Evolutionary conservation across 805 yeast genomes (phyloP).

Genomic region (Candida michaelii): DNA sequence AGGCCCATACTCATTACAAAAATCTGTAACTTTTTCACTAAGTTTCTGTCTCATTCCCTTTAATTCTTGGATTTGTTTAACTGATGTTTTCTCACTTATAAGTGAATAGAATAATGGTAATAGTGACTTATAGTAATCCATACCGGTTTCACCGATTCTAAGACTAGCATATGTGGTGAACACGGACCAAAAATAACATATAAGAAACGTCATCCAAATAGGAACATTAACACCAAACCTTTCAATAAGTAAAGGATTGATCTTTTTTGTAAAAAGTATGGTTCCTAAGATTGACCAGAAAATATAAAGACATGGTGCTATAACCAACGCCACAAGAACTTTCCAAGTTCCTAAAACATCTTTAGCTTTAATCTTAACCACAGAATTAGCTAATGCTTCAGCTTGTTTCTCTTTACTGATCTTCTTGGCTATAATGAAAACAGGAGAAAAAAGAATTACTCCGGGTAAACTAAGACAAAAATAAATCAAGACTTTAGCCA

Average conservation of each 20-base stretch:
- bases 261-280: background rate
- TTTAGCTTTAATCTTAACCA: constrained; percentile 40
- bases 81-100: constrained; percentile 27
- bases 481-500: constrained; percentile 28
- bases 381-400: constrained; percentile 38
- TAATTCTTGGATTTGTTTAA: constrained; percentile 32
- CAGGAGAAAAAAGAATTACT: constrained; percentile 37
- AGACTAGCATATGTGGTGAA: constrained; percentile 43
- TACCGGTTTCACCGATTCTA: constrained; percentile 42
- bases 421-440: constrained; percentile 32
- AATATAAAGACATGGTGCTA: constrained; percentile 41
- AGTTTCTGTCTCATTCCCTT: constrained; percentile 27
- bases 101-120: constrained; percentile 36
- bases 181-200: constrained; percentile 36
- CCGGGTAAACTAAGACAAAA: constrained; percentile 40
- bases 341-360: constrained; percentile 47
- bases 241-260: background rate
- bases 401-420: constrained; percentile 36
- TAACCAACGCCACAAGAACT: constrained; percentile 39
- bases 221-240: constrained; percentile 10
- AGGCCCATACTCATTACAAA: constrained; percentile 40
- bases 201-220: constrained; percentile 21
- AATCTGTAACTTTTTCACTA: constrained; percentile 29
- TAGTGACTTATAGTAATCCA: constrained; percentile 41
- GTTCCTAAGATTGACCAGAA: constrained; percentile 39